Base-by-base conservation (phyloP, 371 early-diverging fungal species). In the Circinella umbellata region DNA sequence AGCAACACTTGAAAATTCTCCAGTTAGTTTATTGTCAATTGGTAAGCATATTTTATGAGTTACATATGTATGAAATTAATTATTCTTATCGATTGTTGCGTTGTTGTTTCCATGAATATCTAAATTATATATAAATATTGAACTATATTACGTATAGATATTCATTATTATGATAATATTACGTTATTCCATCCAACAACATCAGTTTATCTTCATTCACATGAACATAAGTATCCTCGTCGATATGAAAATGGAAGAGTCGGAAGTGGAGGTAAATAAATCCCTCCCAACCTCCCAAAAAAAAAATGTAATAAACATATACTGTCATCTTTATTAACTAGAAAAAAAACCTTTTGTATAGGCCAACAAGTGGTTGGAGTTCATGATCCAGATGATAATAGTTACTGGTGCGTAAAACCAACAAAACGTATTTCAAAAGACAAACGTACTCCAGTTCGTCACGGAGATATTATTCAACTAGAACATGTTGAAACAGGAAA, bases 211-310 rank as follows among this genome's bases (percentile, higher is more conserved):
- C 86, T 99, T 37, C 95, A 97, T 78, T 97, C 98, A 4, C 93
- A 94, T 74, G 49, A 69, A 8, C 87, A 89, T 47, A 76, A 81
- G 34, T 98, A 97, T 76, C 99, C 98, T 10, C 78, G 95, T 35
- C 88, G 93, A 57, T 97, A 99, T 76, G 93, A 94, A 15, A 96
- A 97, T 82, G 94, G 93, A 42, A 91, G 97, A 47, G 86, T 98
- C 61, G 93, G 94, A 75, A 92, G 92, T 73, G 89, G 91, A 76
- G 91, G 84, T 75, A 76, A 89, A 81, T 72, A 70, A 34, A 18
- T 59, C 10, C 4, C 20, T 15, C 42, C 11, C 11, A n/a, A n/a
- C 42, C 42, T 42, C 42, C 42, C 0, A 6, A 53, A 54, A 35
- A 35, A 27, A 64, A 64, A 38, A 27, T 37, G 42, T 63, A 5